Evolutionary conservation across 345 rosid species (phyloP), one percentile per base, ranked within the genome.

Genomic region (Rhizophora mangle): DNA sequence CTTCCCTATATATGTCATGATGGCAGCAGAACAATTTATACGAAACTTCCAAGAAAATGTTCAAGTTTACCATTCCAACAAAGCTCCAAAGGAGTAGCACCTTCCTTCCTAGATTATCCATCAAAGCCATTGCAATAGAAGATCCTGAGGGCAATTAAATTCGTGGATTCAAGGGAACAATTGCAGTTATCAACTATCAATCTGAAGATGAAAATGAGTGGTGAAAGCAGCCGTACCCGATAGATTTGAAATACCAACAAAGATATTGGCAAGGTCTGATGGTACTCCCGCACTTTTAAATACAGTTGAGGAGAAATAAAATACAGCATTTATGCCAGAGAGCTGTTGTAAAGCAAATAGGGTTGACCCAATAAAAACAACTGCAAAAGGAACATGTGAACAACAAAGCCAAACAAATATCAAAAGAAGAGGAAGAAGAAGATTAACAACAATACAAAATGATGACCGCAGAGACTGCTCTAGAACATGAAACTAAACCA

Each of bases 321-420:
- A 95, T 39, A 92, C 90, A 66, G 99, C 97, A 75, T 95, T 95
- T 90, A 95, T 95, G 72, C 99, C 99, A 80, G 98, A 95, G 80
- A 95, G 98, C 90, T 95, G 98, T 95, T 95, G 99, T 86, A 92
- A 90, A 86, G 98, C 98, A 90, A 95, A 92, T 81, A 95, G 97
- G 87, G 96, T 85, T 84, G 99, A 88, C 74, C 99, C 99, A 88
- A 95, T 92, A 86, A 88, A 95, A 86, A 95, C 93, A 86, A 92
- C 96, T 95, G 98, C 99, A 95, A 92, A 90, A 92, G 85, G 81
- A 89, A 84, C 78, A 72, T 64, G 78, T 87, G 84, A 88, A 90
- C 86, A 86, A 82, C 81, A 82, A 86, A 84, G 84, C 80, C 83
- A 75, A 65, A 67, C 71, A 71, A 72, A 68, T 37, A 81, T 47